Evolutionary conservation across 176 grass and related monocot genomes (phyloP).

Genomic region (Luzula sylvatica): DNA sequence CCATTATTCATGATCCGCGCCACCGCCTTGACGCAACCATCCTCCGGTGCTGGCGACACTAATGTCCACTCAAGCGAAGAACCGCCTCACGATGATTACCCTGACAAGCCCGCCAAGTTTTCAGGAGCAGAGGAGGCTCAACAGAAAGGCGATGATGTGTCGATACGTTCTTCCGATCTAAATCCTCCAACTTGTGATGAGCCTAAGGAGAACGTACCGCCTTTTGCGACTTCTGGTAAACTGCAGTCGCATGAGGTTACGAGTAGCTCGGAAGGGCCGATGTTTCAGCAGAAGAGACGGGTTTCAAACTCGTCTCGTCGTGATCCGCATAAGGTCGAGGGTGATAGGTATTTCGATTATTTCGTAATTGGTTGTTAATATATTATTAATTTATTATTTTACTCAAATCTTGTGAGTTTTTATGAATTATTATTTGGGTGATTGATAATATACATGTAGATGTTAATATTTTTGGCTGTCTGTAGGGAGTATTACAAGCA

Average conservation of each 20-base stretch:
- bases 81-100: constrained; percentile 30
- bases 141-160: not conserved
- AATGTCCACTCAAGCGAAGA: constrained; percentile 36
- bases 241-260: constrained; percentile 35
- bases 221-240: constrained; percentile 47
- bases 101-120: constrained; percentile 16
- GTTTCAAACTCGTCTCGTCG: not conserved
- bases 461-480: too few species aligned
- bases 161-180: not conserved
- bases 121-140: constrained; percentile 31
- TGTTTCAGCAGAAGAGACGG: constrained; percentile 49
- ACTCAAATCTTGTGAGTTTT: too few species aligned
- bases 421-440: too few species aligned
- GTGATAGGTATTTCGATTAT: constrained; percentile 1
- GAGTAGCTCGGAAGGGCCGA: not conserved
- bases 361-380: not conserved
- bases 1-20: not conserved
- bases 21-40: constrained; percentile 11
- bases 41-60: constrained; percentile 9
- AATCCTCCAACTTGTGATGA: not conserved
- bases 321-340: constrained; percentile 20
- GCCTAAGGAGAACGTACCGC: constrained; percentile 21
- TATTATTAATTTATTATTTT: not conserved
- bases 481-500: constrained; percentile 48
- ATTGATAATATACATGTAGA: too few species aligned